Percentiles rank a stretch among this genome's conserved stretches.
phyloP scores from a whole-genome alignment of 1,284 basidiomycete genomes.

The Boletus smithii region DNA sequence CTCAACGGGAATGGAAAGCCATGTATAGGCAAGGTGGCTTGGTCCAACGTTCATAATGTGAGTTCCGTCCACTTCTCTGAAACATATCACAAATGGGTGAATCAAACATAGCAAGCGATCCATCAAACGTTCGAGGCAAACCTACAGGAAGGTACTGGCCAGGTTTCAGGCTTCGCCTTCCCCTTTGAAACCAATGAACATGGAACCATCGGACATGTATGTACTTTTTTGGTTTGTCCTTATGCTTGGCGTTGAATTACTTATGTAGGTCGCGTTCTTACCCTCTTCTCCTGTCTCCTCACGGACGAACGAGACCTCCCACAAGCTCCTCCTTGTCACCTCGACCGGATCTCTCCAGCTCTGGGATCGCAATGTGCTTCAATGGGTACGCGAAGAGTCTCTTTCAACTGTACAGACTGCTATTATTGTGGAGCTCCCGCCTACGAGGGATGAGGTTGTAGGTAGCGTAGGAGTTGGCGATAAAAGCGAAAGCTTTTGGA shows the following conservation, averaged over 20 bases:
- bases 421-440: conserved; percentile 78
- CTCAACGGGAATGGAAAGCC: conserved; percentile 54
- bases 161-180: conserved; percentile 63
- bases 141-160: conserved; percentile 51
- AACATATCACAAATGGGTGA: neutral
- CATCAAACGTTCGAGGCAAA: conserved; percentile 61
- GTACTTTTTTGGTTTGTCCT: conserved; percentile 22
- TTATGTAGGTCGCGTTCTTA: conserved; percentile 53
- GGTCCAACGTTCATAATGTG: conserved; percentile 61
- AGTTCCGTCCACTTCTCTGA: conserved; percentile 26
- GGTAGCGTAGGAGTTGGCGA: conserved; percentile 4
- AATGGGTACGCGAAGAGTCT: conserved; percentile 85
- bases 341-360: conserved; percentile 78
- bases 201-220: conserved; percentile 70
- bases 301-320: conserved; percentile 36
- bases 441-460: conserved; percentile 33
- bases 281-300: conserved; percentile 34
- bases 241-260: neutral
- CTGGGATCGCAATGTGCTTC: conserved; percentile 59
- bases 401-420: conserved; percentile 65
- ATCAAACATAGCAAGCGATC: conserved; percentile 40
- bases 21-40: conserved; percentile 71
- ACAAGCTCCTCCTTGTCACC: conserved; percentile 63
- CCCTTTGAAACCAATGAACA: conserved; percentile 69
- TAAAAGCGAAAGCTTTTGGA: conserved; percentile 49